Conservation (phyloP, 306 rosid genomes). For the Citrullus mucosospermus region DNA sequence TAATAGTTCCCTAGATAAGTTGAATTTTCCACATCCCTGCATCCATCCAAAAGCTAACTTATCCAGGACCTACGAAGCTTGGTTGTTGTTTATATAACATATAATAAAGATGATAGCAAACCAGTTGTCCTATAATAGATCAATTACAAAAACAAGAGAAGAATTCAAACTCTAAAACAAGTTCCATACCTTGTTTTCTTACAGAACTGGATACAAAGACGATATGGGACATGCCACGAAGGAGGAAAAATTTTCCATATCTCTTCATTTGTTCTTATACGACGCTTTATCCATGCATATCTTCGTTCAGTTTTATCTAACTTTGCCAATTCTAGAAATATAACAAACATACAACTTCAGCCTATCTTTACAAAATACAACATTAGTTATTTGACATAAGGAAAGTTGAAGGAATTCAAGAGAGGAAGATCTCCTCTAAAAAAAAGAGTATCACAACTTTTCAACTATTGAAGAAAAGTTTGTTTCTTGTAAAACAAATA, state of each 20-base stretch:
- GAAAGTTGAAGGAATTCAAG: background rate
- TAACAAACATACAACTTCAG: background rate
- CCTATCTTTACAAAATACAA: background rate
- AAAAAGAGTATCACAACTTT: background rate
- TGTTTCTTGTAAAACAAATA: background rate
- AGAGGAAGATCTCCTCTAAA: background rate
- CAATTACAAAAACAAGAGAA: background rate
- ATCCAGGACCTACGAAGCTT: background rate
- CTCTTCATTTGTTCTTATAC: slow-evolving; percentile 96
- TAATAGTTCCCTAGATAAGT: background rate
- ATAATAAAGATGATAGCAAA: background rate
- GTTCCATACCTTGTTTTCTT: slow-evolving; percentile 72
- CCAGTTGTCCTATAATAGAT: background rate
- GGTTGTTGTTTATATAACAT: background rate
- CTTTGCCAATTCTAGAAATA: slow-evolving; percentile 68
- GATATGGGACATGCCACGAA: slow-evolving; percentile 95
- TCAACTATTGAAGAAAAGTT: background rate
- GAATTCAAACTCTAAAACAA: slow-evolving; percentile 7
- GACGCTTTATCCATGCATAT: slow-evolving; percentile 99
- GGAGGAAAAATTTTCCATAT: slow-evolving; percentile 90
- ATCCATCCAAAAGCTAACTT: background rate
- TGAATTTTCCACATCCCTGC: background rate
- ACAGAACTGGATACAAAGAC: slow-evolving; percentile 86
- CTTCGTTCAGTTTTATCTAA: slow-evolving; percentile 94
- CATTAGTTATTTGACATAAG: background rate